Percentiles rank a stretch among this genome's conserved stretches.
phyloP scores from a whole-genome alignment of 805 yeast genomes.

The Ogataea nakhonphanomensis region DNA sequence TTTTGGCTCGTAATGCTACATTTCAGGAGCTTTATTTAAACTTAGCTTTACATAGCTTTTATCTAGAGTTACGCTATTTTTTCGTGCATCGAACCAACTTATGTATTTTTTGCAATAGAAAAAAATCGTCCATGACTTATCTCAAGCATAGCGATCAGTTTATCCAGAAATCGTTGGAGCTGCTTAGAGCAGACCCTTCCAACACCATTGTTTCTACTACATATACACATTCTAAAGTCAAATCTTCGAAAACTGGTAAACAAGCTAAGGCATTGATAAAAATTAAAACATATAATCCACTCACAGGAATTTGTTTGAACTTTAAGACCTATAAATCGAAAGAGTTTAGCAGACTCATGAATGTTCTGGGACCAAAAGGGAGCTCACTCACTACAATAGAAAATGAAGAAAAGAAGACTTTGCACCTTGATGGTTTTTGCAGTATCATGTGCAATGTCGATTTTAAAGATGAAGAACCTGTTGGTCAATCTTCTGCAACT shows the following conservation, averaged over 20 bases:
- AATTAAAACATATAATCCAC: slow-evolving; percentile 66
- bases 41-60: too few relatives aligned
- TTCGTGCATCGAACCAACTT: too few relatives aligned
- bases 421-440: slow-evolving; percentile 28
- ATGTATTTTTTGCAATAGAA: background rate
- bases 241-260: slow-evolving; percentile 8
- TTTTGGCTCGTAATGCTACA: background rate
- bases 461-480: slow-evolving; percentile 12
- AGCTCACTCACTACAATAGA: slow-evolving; percentile 34
- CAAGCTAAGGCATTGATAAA: slow-evolving; percentile 32
- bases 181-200: slow-evolving; percentile 30
- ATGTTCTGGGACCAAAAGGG: slow-evolving; percentile 68
- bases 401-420: slow-evolving; percentile 11
- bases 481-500: slow-evolving; percentile 3
- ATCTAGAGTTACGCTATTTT: too few relatives aligned
- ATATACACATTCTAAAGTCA: slow-evolving; percentile 30
- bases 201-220: slow-evolving; percentile 32
- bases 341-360: slow-evolving; percentile 69
- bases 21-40: too few relatives aligned
- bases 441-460: slow-evolving; percentile 25
- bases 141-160: slow-evolving; percentile 27
- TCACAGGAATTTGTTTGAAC: slow-evolving; percentile 56
- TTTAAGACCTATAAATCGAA: slow-evolving; percentile 59
- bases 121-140: slow-evolving; percentile 2
- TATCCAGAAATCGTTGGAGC: slow-evolving; percentile 27